Evolutionary conservation across 2,329 filamentous ascomycete genomes (phyloP).

Genomic region (Sphaerulina vaccinii): DNA sequence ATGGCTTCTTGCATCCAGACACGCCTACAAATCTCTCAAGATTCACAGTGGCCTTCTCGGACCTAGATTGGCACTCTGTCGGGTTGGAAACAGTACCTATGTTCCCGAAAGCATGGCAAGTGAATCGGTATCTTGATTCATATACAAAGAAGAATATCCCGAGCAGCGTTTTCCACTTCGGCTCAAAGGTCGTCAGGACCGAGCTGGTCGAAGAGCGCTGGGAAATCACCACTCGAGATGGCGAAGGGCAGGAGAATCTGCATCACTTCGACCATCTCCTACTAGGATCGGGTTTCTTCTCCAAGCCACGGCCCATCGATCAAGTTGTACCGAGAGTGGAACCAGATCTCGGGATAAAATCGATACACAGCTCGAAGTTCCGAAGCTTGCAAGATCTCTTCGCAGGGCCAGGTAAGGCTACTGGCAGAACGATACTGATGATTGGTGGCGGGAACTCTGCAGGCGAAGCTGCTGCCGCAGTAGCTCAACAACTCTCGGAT

Average conservation of each 20-base stretch:
- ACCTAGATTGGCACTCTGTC: constrained; percentile 66
- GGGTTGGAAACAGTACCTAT: constrained; percentile 52
- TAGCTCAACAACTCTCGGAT: constrained; percentile 70
- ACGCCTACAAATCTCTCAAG: constrained; percentile 70
- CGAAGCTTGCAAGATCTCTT: constrained; percentile 50
- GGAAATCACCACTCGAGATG: constrained; percentile 25
- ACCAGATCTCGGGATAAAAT: constrained; percentile 36
- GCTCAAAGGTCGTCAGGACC: constrained; percentile 24
- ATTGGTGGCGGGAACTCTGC: constrained; percentile 83
- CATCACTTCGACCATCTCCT: constrained; percentile 67
- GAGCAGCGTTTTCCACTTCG: constrained; percentile 50
- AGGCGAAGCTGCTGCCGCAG: constrained; percentile 69
- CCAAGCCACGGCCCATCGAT: constrained; percentile 57
- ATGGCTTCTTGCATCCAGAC: constrained; percentile 62
- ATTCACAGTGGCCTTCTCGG: constrained; percentile 65
- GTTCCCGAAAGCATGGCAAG: constrained; percentile 74
- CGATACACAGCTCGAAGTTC: constrained; percentile 69
- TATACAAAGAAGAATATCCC: constrained; percentile 62
- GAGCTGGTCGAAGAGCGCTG: constrained; percentile 18
- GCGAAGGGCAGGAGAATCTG: constrained; percentile 19
- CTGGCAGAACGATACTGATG: constrained; percentile 64
- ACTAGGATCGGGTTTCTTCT: constrained; percentile 75
- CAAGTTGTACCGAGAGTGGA: constrained; percentile 43
- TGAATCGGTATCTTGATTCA: constrained; percentile 67
- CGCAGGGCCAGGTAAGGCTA: constrained; percentile 6